Conservation (phyloP, 345 rosid species). For the Melastoma malabathricum region DNA sequence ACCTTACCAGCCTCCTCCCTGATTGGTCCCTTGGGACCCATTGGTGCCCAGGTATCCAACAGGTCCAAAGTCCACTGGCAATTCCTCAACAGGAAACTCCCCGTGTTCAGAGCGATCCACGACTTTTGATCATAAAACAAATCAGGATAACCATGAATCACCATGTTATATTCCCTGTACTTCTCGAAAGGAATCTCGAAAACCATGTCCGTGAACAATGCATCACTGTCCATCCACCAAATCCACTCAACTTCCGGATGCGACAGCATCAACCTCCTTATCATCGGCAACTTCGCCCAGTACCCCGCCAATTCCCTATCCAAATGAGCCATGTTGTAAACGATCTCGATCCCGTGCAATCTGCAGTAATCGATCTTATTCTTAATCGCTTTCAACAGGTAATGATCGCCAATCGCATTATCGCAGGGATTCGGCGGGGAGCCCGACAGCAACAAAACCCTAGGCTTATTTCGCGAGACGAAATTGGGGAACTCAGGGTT, state of each 20-base stretch:
- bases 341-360: slow-evolving; percentile 93
- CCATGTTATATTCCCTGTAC: slow-evolving; percentile 61
- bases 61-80: slow-evolving; percentile 92
- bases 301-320: slow-evolving; percentile 88
- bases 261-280: slow-evolving; percentile 77
- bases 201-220: slow-evolving; percentile 88
- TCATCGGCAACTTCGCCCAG: slow-evolving; percentile 89
- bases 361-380: slow-evolving; percentile 94
- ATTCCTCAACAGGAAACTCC: slow-evolving; percentile 83
- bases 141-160: slow-evolving; percentile 86
- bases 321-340: slow-evolving; percentile 93
- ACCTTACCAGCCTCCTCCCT: slow-evolving; percentile 89
- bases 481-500: slow-evolving; percentile 62
- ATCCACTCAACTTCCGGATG: slow-evolving; percentile 93
- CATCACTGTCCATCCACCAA: slow-evolving; percentile 99
- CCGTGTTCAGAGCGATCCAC: slow-evolving; percentile 92
- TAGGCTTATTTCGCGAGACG: slow-evolving; percentile 40
- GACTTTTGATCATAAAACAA: slow-evolving; percentile 73
- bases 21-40: slow-evolving; percentile 78
- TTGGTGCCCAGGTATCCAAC: slow-evolving; percentile 92
- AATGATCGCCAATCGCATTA: slow-evolving; percentile 87
- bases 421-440: slow-evolving; percentile 90
- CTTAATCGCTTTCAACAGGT: slow-evolving; percentile 66
- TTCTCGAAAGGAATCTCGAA: slow-evolving; percentile 56
- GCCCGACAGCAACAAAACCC: slow-evolving; percentile 73